Evolutionary conservation across 1,284 basidiomycete genomes (phyloP).

Genomic region (Ustanciosporium gigantosporum): DNA sequence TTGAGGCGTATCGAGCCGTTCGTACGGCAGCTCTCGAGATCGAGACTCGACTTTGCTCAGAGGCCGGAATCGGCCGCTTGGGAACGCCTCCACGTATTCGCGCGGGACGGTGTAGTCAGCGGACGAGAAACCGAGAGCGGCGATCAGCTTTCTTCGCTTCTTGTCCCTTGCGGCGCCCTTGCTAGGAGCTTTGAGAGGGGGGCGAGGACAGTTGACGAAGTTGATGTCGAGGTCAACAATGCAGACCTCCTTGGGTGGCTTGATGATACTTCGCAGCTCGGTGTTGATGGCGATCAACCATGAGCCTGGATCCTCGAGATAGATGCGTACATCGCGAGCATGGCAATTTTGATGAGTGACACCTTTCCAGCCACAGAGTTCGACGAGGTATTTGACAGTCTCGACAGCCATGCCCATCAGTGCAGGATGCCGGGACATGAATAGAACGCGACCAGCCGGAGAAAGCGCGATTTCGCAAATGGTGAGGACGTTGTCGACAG

Average conservation of each 20-base stretch:
- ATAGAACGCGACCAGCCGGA: slow-evolving; percentile 87
- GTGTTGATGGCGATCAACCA: slow-evolving; percentile 91
- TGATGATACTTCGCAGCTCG: slow-evolving; percentile 77
- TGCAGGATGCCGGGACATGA: slow-evolving; percentile 85
- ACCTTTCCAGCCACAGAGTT: slow-evolving; percentile 90
- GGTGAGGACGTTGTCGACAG: slow-evolving; percentile 89
- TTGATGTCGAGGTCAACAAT: slow-evolving; percentile 92
- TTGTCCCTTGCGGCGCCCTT: slow-evolving; percentile 80
- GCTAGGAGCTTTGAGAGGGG: slow-evolving; percentile 79
- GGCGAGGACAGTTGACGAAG: slow-evolving; percentile 77
- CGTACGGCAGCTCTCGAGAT: slow-evolving; percentile 81
- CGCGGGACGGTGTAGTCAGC: slow-evolving; percentile 58
- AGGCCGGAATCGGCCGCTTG: slow-evolving; percentile 70
- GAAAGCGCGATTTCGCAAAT: slow-evolving; percentile 92
- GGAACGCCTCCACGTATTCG: slow-evolving; percentile 94
- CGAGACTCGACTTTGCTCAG: slow-evolving; percentile 71
- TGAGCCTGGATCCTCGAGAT: slow-evolving; percentile 71
- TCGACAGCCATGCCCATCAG: slow-evolving; percentile 87
- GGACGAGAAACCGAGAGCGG: slow-evolving; percentile 42
- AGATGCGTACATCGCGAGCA: slow-evolving; percentile 84
- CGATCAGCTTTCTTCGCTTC: slow-evolving; percentile 71
- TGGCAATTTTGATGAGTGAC: slow-evolving; percentile 68
- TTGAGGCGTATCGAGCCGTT: slow-evolving; percentile 77
- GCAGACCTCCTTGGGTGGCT: slow-evolving; percentile 76
- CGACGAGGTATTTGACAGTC: slow-evolving; percentile 87